A percentile compares a stretch with the other conserved stretches of the same genome.
Evolutionary conservation across 257 asterid species (phyloP).

Genomic region (Ajuga chamaepitys): DNA sequence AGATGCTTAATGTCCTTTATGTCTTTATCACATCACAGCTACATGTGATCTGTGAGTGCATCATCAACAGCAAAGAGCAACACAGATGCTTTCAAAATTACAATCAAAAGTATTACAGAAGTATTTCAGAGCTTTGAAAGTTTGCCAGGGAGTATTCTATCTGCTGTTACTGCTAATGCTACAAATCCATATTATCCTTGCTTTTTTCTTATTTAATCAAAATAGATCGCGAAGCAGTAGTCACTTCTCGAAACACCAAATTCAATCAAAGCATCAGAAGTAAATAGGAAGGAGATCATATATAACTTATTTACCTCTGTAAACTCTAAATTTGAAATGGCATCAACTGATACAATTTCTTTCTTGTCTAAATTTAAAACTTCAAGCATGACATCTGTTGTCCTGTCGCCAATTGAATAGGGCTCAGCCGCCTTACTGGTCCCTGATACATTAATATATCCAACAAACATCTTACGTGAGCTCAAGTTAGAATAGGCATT

Average conservation of each 20-base stretch:
- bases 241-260: background rate
- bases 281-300: conserved; percentile 3
- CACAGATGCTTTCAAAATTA: background rate
- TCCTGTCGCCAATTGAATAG: conserved; percentile 66
- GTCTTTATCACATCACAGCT: background rate
- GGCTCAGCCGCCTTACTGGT: conserved; percentile 60
- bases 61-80: background rate
- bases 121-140: conserved; percentile 5
- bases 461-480: background rate
- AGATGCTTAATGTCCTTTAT: background rate
- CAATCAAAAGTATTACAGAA: background rate
- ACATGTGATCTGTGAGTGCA: background rate
- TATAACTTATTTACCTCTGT: conserved; percentile 54
- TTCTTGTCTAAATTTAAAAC: conserved; percentile 71
- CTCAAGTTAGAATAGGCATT: background rate
- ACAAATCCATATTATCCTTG: background rate
- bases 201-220: background rate
- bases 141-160: background rate
- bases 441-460: conserved; percentile 38
- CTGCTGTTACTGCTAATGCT: background rate
- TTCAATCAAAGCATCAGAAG: conserved; percentile 11
- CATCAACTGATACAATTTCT: conserved; percentile 63
- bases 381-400: conserved; percentile 76
- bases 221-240: background rate
- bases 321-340: conserved; percentile 74